These are phyloP conservation scores for Saturnispora quitensis DNA, from an alignment of 805 yeast species.

Conservation along the genomic window DNA sequence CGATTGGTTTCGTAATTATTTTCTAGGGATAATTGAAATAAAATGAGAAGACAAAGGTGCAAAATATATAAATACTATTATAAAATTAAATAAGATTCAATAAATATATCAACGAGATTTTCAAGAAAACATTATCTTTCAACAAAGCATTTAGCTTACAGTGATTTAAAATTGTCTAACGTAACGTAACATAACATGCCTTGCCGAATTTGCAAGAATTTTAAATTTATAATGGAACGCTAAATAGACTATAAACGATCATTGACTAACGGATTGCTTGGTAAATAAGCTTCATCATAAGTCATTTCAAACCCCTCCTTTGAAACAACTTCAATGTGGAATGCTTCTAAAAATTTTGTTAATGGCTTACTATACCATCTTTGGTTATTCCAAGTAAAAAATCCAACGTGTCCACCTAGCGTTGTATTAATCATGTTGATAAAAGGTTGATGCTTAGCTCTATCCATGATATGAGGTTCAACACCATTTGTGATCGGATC, in stretches of 20 bases:
- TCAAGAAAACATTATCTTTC: background rate
- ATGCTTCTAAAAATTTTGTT: conserved; percentile 28
- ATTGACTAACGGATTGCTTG: conserved; percentile 6
- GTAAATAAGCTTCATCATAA: conserved; percentile 6
- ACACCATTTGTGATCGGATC: conserved; percentile 61
- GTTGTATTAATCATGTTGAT: conserved; percentile 48
- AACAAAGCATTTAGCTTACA: no score
- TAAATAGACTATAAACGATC: conserved; percentile 4
- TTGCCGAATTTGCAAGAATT: background rate
- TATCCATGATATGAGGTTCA: conserved; percentile 30
- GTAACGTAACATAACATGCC: no score
- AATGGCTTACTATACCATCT: conserved; percentile 60
- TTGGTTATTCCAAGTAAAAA: conserved; percentile 49
- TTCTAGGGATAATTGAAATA: background rate
- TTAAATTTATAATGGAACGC: background rate
- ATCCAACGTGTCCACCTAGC: conserved; percentile 80
- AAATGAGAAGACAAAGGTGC: background rate
- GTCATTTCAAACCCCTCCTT: conserved; percentile 7
- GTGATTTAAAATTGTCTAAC: no score
- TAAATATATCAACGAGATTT: background rate
- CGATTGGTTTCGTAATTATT: background rate
- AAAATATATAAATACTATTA: background rate
- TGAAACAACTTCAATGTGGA: conserved; percentile 14
- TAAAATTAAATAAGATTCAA: background rate
- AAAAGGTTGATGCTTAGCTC: conserved; percentile 49